These are phyloP conservation scores for Blastocystis sp. DNA, from an alignment of 352 stramenopile genomes.

Conservation along the genomic window DNA sequence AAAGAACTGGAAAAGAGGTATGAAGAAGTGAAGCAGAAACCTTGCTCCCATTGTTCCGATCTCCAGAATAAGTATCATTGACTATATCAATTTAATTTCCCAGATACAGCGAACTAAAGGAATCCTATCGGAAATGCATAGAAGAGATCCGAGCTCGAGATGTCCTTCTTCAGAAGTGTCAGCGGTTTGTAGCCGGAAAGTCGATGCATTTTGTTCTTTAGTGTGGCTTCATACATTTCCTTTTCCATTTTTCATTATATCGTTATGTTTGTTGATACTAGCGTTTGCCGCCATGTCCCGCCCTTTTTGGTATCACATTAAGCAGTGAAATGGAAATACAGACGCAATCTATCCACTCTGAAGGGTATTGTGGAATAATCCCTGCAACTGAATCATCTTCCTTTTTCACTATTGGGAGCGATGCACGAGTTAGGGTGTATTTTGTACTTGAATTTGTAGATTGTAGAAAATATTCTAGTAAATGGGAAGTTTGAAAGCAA, in stretches of 20 bases:
- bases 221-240: not conserved
- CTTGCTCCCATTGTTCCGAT: not conserved
- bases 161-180: not conserved
- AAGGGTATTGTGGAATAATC: conserved; percentile 18
- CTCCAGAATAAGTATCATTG: not conserved
- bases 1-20: not conserved
- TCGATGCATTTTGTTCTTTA: not conserved
- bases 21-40: not conserved
- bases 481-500: not conserved
- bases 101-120: not conserved
- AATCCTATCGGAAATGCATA: not conserved
- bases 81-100: not conserved
- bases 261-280: not conserved
- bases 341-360: conserved; percentile 50
- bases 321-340: conserved; percentile 29
- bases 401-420: conserved; percentile 29
- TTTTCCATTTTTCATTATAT: not conserved
- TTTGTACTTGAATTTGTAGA: not conserved
- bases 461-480: conserved; percentile 43
- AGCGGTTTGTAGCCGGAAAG: not conserved
- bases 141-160: not conserved
- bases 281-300: not conserved
- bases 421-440: not conserved
- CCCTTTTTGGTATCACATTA: not conserved
- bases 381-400: not conserved